These are phyloP conservation scores for Rostrohypoxylon terebratum DNA, from an alignment of 495 filamentous ascomycete species.

Conservation along the genomic window DNA sequence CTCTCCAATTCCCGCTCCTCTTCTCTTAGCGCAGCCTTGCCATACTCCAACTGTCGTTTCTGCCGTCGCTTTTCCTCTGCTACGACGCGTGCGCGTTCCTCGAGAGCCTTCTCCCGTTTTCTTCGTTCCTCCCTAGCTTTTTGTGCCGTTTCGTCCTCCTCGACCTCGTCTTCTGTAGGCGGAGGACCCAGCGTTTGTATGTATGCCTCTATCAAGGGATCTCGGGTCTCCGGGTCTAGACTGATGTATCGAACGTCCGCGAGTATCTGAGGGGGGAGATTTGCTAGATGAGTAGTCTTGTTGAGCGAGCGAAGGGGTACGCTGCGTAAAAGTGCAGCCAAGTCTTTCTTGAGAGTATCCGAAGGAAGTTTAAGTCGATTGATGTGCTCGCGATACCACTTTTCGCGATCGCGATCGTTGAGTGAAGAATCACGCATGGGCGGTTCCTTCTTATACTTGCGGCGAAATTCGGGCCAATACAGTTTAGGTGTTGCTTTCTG, in stretches of 20 bases:
- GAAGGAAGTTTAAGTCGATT: slow-evolving; percentile 79
- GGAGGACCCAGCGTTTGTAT: slow-evolving; percentile 77
- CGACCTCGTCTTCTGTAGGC: slow-evolving; percentile 63
- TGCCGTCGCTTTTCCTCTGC: slow-evolving; percentile 79
- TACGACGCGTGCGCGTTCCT: slow-evolving; percentile 77
- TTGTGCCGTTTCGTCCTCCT: slow-evolving; percentile 68
- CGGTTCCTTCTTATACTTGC: slow-evolving; percentile 84
- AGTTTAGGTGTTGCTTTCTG: slow-evolving; percentile 86
- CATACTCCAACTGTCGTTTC: slow-evolving; percentile 71
- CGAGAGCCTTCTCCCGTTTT: slow-evolving; percentile 78
- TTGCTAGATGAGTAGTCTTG: slow-evolving; percentile 68
- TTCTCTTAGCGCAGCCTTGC: slow-evolving; percentile 75
- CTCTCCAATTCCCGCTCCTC: slow-evolving; percentile 82
- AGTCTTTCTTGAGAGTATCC: slow-evolving; percentile 79
- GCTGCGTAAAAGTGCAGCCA: slow-evolving; percentile 79
- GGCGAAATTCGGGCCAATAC: slow-evolving; percentile 96
- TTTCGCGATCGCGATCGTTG: slow-evolving; percentile 89
- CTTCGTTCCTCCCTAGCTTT: slow-evolving; percentile 73
- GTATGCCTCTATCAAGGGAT: slow-evolving; percentile 79
- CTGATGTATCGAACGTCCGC: slow-evolving; percentile 85
- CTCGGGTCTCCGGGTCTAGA: slow-evolving; percentile 74
- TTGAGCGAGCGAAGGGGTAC: slow-evolving; percentile 74
- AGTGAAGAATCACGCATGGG: slow-evolving; percentile 83
- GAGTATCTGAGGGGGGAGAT: slow-evolving; percentile 75
- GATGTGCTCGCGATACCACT: slow-evolving; percentile 89